Conservation (phyloP, 1,284 basidiomycete species). For the Moniliophthora roreri region DNA sequence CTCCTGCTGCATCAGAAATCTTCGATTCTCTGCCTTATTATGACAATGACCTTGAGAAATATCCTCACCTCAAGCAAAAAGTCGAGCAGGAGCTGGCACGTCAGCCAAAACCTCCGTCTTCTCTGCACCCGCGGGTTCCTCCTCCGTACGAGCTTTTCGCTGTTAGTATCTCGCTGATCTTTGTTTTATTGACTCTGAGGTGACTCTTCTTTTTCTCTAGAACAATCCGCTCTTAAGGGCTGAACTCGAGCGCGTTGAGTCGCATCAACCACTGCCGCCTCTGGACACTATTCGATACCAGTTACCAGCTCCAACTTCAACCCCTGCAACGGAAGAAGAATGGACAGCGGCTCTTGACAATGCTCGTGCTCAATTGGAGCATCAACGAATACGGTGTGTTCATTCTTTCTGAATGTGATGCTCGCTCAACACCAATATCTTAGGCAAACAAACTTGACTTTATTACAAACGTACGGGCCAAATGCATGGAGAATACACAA, state of each 20-base stretch:
- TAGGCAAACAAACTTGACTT: conserved; percentile 82
- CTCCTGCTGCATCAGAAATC: conserved; percentile 28
- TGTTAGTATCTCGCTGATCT: conserved; percentile 54
- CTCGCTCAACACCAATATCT: conserved; percentile 8
- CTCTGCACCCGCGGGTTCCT: conserved; percentile 72
- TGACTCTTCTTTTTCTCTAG: conserved; percentile 31
- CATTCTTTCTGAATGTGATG: not conserved
- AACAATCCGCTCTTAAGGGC: conserved; percentile 66
- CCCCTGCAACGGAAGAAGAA: conserved; percentile 71
- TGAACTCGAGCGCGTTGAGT: conserved; percentile 73
- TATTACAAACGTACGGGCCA: conserved; percentile 85
- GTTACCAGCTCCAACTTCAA: conserved; percentile 66
- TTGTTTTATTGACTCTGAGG: conserved; percentile 11
- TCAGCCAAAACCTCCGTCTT: conserved; percentile 56
- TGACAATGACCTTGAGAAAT: conserved; percentile 86
- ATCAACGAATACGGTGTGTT: conserved; percentile 83
- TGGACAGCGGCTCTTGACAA: conserved; percentile 81
- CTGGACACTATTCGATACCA: conserved; percentile 84
- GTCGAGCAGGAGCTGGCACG: conserved; percentile 73
- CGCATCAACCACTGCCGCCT: conserved; percentile 66
- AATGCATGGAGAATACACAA: conserved; percentile 94
- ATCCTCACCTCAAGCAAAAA: conserved; percentile 68
- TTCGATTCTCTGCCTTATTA: conserved; percentile 94
- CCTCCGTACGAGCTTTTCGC: conserved; percentile 66
- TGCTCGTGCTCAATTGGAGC: conserved; percentile 85